Conservation (phyloP, 805 yeast species). For the Barnettozyma californica region DNA sequence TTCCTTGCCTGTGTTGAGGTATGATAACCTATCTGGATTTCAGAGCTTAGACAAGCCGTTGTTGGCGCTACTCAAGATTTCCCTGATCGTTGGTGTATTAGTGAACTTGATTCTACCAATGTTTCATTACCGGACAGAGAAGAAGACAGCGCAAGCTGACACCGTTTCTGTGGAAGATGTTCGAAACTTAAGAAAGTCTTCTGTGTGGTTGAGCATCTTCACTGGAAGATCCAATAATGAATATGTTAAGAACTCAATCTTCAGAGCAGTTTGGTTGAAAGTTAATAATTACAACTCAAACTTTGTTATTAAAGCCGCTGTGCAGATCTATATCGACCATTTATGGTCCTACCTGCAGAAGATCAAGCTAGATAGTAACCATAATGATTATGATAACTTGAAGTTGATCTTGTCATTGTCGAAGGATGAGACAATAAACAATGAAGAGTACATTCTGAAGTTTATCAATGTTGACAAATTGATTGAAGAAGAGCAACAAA, state of each 20-base stretch:
- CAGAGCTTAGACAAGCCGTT: slow-evolving; percentile 25
- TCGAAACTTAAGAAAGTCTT: slow-evolving; percentile 15
- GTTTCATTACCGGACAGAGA: slow-evolving; percentile 11
- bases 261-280: slow-evolving; percentile 22
- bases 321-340: slow-evolving; percentile 21
- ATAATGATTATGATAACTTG: slow-evolving; percentile 21
- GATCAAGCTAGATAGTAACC: slow-evolving; percentile 14
- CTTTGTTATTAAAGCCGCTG: slow-evolving; percentile 15
- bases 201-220: slow-evolving; percentile 17
- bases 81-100: slow-evolving; percentile 24
- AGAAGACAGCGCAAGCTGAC: background rate
- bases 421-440: slow-evolving; percentile 23
- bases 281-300: slow-evolving; percentile 16
- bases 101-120: slow-evolving; percentile 24
- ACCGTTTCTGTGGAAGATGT: slow-evolving; percentile 16
- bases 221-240: slow-evolving; percentile 17
- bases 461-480: slow-evolving; percentile 18
- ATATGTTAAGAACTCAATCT: slow-evolving; percentile 23
- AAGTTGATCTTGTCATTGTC: slow-evolving; percentile 24
- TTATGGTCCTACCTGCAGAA: slow-evolving; percentile 25
- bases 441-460: slow-evolving; percentile 19
- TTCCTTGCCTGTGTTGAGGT: slow-evolving; percentile 40
- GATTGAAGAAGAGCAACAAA: slow-evolving; percentile 15
- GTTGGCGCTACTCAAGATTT: slow-evolving; percentile 23
- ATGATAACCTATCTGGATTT: slow-evolving; percentile 25